Conservation (phyloP, 352 stramenopile species). For the Pythium guiyangense region DNA sequence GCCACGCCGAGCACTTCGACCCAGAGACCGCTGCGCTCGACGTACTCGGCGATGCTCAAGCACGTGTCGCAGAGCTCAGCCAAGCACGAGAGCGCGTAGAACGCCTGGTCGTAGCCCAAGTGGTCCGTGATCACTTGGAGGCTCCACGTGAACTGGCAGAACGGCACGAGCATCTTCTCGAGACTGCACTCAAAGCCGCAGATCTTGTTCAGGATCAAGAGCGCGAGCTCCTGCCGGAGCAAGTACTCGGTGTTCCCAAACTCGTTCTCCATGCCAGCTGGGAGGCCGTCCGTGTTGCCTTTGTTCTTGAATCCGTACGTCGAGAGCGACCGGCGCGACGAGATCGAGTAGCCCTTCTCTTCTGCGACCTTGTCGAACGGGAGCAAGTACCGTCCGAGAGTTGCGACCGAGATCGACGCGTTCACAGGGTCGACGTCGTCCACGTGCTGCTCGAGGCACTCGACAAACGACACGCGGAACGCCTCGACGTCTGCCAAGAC, state of each 20-base stretch:
- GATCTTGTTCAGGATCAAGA: slow-evolving; percentile 80
- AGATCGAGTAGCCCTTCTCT: slow-evolving; percentile 64
- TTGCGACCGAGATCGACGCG: slow-evolving; percentile 72
- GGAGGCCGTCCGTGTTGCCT: slow-evolving; percentile 26
- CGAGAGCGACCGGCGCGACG: slow-evolving; percentile 65
- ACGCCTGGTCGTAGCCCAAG: slow-evolving; percentile 74
- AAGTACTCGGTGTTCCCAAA: slow-evolving; percentile 80
- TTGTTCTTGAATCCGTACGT: slow-evolving; percentile 70
- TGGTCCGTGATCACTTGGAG: slow-evolving; percentile 82
- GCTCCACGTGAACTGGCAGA: slow-evolving; percentile 76
- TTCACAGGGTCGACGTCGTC: slow-evolving; percentile 57
- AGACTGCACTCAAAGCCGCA: slow-evolving; percentile 68
- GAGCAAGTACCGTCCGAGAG: slow-evolving; percentile 66
- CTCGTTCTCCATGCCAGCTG: slow-evolving; percentile 46
- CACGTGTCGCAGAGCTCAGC: slow-evolving; percentile 77
- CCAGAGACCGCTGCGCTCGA: slow-evolving; percentile 68
- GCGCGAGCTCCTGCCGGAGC: slow-evolving; percentile 62
- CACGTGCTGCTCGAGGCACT: slow-evolving; percentile 59
- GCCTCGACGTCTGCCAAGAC: slow-evolving; percentile 55
- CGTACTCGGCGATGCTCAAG: slow-evolving; percentile 67
- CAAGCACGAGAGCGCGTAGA: slow-evolving; percentile 70
- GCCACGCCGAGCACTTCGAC: slow-evolving; percentile 77
- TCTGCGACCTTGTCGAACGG: slow-evolving; percentile 54
- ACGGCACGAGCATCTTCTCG: slow-evolving; percentile 69
- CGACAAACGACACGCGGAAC: slow-evolving; percentile 52